These are phyloP conservation scores for Fragaria nilgerrensis DNA, from an alignment of 306 rosid genomes.

Conservation along the genomic window DNA sequence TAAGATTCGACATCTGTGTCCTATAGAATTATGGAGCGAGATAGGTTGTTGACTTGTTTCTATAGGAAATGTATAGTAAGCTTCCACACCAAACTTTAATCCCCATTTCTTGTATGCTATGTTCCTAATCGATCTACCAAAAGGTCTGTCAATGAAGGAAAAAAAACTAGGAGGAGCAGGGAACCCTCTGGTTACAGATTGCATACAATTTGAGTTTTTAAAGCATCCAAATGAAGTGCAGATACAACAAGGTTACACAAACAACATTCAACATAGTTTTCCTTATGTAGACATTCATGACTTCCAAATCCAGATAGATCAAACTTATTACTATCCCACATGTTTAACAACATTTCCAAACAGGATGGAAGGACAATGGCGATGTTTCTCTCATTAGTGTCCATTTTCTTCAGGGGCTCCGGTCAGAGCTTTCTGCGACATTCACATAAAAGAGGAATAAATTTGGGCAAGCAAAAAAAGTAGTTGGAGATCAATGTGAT, in stretches of 20 bases:
- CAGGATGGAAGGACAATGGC: background rate
- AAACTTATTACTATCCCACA: background rate
- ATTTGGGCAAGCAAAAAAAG: background rate
- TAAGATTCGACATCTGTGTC: background rate
- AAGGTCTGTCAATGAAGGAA: background rate
- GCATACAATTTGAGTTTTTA: background rate
- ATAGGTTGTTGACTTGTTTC: too few species aligned
- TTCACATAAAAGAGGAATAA: conserved; percentile 9
- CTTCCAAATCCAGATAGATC: background rate
- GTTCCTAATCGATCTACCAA: background rate
- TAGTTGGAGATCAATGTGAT: background rate
- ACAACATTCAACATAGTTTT: background rate
- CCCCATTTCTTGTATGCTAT: background rate
- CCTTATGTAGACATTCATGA: background rate
- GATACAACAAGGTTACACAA: background rate
- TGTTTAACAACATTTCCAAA: background rate
- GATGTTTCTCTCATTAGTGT: conserved; percentile 28
- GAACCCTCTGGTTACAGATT: background rate
- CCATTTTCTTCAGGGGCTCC: conserved; percentile 55
- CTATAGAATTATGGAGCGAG: too few species aligned
- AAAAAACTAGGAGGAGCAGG: background rate
- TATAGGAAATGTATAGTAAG: background rate
- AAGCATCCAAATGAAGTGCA: background rate
- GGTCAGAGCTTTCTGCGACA: conserved; percentile 49
- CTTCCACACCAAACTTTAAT: background rate